Percentiles rank a stretch among this genome's conserved stretches.
Conservation (phyloP, 2,329 filamentous ascomycete species). For the Aspergillus fischeri region DNA sequence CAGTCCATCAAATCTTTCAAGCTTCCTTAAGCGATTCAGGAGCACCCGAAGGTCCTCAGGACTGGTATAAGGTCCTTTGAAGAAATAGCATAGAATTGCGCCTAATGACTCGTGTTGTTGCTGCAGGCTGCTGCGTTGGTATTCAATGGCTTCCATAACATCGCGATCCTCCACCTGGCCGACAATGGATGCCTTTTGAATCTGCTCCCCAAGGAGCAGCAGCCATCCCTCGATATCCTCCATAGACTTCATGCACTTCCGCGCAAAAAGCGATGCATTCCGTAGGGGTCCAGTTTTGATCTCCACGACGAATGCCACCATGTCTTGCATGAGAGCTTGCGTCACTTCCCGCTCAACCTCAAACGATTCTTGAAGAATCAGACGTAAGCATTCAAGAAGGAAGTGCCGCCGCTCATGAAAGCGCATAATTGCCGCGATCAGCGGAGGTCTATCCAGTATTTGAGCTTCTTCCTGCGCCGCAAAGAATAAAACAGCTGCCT, state of each 20-base stretch:
- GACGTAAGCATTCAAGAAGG: conserved; percentile 75
- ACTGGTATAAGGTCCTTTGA: conserved; percentile 69
- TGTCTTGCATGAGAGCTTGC: conserved; percentile 52
- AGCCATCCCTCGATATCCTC: conserved; percentile 72
- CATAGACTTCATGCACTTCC: conserved; percentile 74
- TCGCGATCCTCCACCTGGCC: conserved; percentile 62
- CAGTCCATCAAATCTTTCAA: conserved; percentile 72
- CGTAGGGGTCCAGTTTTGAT: conserved; percentile 46
- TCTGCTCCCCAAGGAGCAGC: conserved; percentile 68
- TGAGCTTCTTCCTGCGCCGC: conserved; percentile 66
- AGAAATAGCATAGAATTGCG: conserved; percentile 71
- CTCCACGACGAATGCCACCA: conserved; percentile 56
- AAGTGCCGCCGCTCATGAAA: conserved; percentile 85
- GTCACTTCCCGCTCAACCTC: conserved; percentile 56
- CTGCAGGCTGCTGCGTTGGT: conserved; percentile 73
- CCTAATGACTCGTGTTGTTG: conserved; percentile 87
- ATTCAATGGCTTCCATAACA: conserved; percentile 71
- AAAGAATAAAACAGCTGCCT: conserved; percentile 73
- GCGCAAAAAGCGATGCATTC: conserved; percentile 61
- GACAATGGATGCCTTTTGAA: conserved; percentile 70
- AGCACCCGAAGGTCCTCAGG: conserved; percentile 70
- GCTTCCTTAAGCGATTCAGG: conserved; percentile 61
- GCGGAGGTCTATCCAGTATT: conserved; percentile 65
- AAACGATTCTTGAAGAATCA: conserved; percentile 68
- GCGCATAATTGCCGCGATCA: conserved; percentile 76